Base-by-base conservation (phyloP, 2,329 filamentous ascomycete genomes). In the Colletotrichum filicis region DNA sequence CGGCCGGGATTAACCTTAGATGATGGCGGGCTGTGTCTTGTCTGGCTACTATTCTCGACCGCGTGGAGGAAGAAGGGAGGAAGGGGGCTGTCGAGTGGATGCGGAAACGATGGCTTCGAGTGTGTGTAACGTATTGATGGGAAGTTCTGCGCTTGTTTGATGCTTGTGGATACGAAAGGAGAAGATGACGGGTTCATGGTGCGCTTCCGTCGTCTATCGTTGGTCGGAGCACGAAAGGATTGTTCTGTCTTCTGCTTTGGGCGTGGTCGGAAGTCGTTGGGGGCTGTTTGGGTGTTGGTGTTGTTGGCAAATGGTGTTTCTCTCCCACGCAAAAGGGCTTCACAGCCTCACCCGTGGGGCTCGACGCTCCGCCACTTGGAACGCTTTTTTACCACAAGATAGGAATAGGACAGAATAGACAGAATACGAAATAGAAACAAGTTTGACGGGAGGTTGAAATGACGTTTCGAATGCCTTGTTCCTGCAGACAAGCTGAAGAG, bases 1-100 rank as follows among this genome's bases (percentile, higher is more conserved):
- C 61, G 61, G 60, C 37, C 61, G 67, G 71, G 46, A 71, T 56
- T 49, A 73, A 61, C 46, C 66, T 71, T 71, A 53, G 56, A 65
- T 52, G 58, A 26, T 57, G 66, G 37, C 59, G 11, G 32, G n/a
- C 28, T 42, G n/a, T 26, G 37, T 66, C 24, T 26, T 56, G 52
- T 66, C 24, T 46, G 42, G 42, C 28, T 28, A 59, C 60, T 66
- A 52, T 71, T 66, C 66, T 66, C 14, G 56, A 66, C 61, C 61
- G 55, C 11, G 24, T 56, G 30, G 58, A 58, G 28, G 35, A 37
- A 9, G 16, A 42, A 42, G 37, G 6, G 3, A 6, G 37, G 37
- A 19, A 42, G 37, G 30, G n/a, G 58, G 42, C 42, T 49, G 32
- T n/a, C 42, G 56, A 26, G 61, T 26, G 49, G 49, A 55, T 14